Conservation (phyloP, 202 grass and related monocot species). For the Setaria italica region DNA sequence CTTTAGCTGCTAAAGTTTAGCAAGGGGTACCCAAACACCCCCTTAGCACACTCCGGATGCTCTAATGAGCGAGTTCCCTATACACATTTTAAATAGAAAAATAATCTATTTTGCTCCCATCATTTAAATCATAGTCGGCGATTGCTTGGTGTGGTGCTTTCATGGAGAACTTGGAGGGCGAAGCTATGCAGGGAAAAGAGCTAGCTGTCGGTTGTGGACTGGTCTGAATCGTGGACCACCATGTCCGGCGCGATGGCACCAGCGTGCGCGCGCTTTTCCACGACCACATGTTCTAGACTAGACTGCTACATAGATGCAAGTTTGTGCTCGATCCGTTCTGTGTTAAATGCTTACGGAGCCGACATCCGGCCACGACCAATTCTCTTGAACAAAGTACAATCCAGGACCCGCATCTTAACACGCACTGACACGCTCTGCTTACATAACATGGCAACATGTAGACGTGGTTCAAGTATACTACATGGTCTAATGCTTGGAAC, state of each 20-base stretch:
- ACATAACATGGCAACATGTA: too few relatives aligned
- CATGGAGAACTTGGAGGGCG: not conserved
- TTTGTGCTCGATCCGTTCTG: not conserved
- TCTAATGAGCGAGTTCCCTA: too few relatives aligned
- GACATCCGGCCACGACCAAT: not conserved
- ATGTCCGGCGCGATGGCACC: too few relatives aligned
- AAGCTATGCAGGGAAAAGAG: not conserved
- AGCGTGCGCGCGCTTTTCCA: not conserved
- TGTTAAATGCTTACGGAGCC: not conserved
- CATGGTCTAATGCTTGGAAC: too few relatives aligned
- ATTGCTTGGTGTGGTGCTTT: not conserved
- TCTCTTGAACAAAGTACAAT: not conserved
- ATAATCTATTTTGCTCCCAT: too few relatives aligned
- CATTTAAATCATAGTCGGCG: too few relatives aligned
- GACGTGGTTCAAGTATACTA: too few relatives aligned
- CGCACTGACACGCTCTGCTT: not conserved
- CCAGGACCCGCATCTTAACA: not conserved
- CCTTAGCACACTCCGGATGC: too few relatives aligned
- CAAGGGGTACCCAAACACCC: too few relatives aligned
- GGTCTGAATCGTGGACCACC: not conserved
- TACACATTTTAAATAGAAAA: too few relatives aligned
- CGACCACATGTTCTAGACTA: not conserved
- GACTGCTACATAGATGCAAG: too few relatives aligned
- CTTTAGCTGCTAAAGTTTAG: too few relatives aligned
- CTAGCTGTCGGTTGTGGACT: slow-evolving; percentile 17